Base-by-base conservation (phyloP, 2,329 filamentous ascomycete species). In the Xylariaceae sp. region DNA sequence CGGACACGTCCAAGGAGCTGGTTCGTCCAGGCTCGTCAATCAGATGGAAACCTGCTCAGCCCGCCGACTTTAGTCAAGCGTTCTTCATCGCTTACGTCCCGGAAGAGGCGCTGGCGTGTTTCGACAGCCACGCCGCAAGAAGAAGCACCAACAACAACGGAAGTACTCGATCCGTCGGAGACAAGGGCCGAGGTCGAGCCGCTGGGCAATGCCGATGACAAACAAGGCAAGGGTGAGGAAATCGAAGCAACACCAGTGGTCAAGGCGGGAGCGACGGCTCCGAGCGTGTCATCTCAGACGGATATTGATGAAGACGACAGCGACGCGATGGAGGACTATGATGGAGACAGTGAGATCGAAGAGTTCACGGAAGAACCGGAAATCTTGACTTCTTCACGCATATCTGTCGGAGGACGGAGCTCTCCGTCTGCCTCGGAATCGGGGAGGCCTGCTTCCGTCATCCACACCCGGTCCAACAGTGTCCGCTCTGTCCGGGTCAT, bases 291-390 rank as follows among this genome's bases (percentile, higher is more conserved):
- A 9, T 31, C 34, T 2, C 45, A 40, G n/a, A 43, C 43, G 17
- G 45, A 52, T 27, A 36, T 36, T 24, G 48, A 50, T 34, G 54
- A 74, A 48, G 38, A 35, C n/a, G 15, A 14, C 3, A 21, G 14
- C 9, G 28, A 26, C 12, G 31, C 29, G 4, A 52, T 70, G 43
- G 59, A 75, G 54, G 15, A 30, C 13, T 8, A 36, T 8, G 39
- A 45, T 18, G 28, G 19, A 15, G 41, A 44, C 21, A 52, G 71
- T 44, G 60, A 76, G 54, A 50, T 71, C 57, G 49, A 75, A 50
- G 59, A 79, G 48, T 63, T 78, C 65, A 56, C 76, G 56, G 73
- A 85, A 68, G 69, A 76, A 50, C 71, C 74, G 2, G 65, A 77
- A 50, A 74, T 79, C 19, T 47, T 79, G 38, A 78, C 71, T 0